Evolutionary conservation across 805 yeast genomes (phyloP).

Genomic region (Candida sphagnicola): DNA sequence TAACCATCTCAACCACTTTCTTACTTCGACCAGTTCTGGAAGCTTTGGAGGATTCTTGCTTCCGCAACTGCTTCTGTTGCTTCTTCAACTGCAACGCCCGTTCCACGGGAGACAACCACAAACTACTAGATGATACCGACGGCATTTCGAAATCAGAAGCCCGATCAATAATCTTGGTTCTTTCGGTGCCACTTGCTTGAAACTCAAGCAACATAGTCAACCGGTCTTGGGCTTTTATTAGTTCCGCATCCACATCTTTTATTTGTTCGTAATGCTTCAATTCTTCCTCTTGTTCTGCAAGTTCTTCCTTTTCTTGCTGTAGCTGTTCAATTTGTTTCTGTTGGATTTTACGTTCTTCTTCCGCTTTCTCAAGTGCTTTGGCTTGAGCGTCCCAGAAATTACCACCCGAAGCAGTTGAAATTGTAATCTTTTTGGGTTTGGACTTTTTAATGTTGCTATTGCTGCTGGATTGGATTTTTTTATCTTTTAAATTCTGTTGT

Average conservation of each 20-base stretch:
- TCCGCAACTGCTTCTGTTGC: slow-evolving; percentile 73
- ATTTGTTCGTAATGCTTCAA: slow-evolving; percentile 40
- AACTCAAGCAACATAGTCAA: slow-evolving; percentile 70
- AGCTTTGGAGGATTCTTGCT: slow-evolving; percentile 54
- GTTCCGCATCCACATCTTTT: slow-evolving; percentile 50
- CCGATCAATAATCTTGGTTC: slow-evolving; percentile 90
- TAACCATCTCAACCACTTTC: slow-evolving; percentile 70
- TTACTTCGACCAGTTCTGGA: slow-evolving; percentile 70
- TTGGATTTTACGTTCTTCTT: slow-evolving; percentile 31
- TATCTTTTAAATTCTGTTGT: slow-evolving; percentile 21
- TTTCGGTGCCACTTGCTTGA: slow-evolving; percentile 82
- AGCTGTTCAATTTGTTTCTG: slow-evolving; percentile 18
- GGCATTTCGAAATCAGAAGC: slow-evolving; percentile 84
- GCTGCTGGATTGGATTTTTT: slow-evolving; percentile 11
- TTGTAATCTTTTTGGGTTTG: slow-evolving; percentile 45
- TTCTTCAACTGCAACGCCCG: slow-evolving; percentile 82
- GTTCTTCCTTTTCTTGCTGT: slow-evolving; percentile 24
- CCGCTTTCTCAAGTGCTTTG: slow-evolving; percentile 55
- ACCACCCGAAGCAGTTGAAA: slow-evolving; percentile 54
- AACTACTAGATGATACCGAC: slow-evolving; percentile 40
- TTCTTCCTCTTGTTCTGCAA: slow-evolving; percentile 40
- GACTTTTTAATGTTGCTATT: slow-evolving; percentile 11
- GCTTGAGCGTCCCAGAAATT: slow-evolving; percentile 70
- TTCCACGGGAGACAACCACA: slow-evolving; percentile 87
- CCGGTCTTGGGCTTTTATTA: slow-evolving; percentile 66